Evolutionary conservation across 805 yeast species (phyloP), one percentile per base, ranked within the genome.

Genomic region (Wickerhamomyces bisporus): DNA sequence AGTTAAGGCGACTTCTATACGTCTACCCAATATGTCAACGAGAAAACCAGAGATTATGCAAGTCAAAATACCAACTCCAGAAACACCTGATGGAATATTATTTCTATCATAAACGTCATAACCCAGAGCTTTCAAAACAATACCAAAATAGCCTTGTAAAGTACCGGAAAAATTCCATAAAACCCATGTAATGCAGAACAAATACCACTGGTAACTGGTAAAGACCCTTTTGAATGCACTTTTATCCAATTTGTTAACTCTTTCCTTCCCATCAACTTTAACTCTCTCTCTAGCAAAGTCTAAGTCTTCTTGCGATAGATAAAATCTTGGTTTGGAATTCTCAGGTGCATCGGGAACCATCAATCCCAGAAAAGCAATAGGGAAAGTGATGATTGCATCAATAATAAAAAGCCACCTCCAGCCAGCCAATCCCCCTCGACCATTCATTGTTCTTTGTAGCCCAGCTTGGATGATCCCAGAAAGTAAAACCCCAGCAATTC

Each of bases 301-400:
- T 16, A 50, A 25, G 16, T 50, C 55, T 13, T 43, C 48, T 21
- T 39, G 30, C 3, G 28, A 25, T 15, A 50, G 30, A 26, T 43
- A 50, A 38, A 44, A 46, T 37, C 41, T 44, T 25, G 43, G 40
- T n/a, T 33, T 35, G 9, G 45, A 39, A 13, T 31, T 37, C 15
- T 40, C 78, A 34, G 53, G 55, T 3, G 45, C 37, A 24, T 43
- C 79, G 4, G 81, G 81, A 35, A 74, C 55, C 37, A 68, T 61
- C 41, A 64, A 62, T 0, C 80, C 81, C 28, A 71, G 45, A 13
- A 77, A 29, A 4, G 75, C 77, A 23, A 77, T 71, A 14, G 73
- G 75, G 20, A 77, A 42, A 0, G 74, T 67, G 31, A 72, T 62
- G 23, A 65, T 41, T 19, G 69, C 70, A 48, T 73, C 77, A 48